Base-by-base conservation (phyloP, 2,329 filamentous ascomycete species). In the Sclerotinia nivalis region DNA sequence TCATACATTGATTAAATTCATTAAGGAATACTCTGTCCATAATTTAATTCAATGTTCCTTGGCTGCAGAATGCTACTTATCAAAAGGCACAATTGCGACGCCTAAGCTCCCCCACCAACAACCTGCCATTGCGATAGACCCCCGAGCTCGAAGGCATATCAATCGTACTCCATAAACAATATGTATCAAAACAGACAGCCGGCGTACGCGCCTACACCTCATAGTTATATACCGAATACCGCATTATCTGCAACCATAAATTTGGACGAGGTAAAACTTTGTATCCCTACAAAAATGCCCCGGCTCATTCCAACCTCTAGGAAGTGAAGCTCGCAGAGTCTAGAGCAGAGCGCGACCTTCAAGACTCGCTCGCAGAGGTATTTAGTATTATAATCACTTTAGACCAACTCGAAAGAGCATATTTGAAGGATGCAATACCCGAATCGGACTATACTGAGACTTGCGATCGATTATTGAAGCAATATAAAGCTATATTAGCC, bases 361-460 rank as follows among this genome's bases (percentile, higher is more conserved):
- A 97, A 80, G 96, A 98, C 78, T 98, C 96, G 1, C 88, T 99
- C 20, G 96, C 95, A 69, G 96, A 99, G 81, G 90, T 99, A 34
- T 99, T 98, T 82, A 97, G 94, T 82, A 98, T 99, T 74, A 95
- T 99, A 50, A 88, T 97, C 72, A 98, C 96, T 0, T 85, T 99
- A 4, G 96, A 99, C 79, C 93, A 96, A 73, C 87, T 99, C 1
- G 96, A 99, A 78, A 97, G 96, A 80, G 96, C 95, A 0, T 99
- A 97, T 78, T 87, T 99, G 52, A 96, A 97, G 78, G 96, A 99
- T 84, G 95, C 93, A 31, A 91, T 99, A 65, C 88, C 91, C 8
- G 96, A 98, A 81, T 86, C 86, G 66, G 95, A 97, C 77, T 99
- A 99, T 80, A 97, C 94, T 1, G 96, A 98, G 78, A 97, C 96